phyloP scores from a whole-genome alignment of 2,329 filamentous ascomycete genomes.

The Trichoderma semiorbis region DNA sequence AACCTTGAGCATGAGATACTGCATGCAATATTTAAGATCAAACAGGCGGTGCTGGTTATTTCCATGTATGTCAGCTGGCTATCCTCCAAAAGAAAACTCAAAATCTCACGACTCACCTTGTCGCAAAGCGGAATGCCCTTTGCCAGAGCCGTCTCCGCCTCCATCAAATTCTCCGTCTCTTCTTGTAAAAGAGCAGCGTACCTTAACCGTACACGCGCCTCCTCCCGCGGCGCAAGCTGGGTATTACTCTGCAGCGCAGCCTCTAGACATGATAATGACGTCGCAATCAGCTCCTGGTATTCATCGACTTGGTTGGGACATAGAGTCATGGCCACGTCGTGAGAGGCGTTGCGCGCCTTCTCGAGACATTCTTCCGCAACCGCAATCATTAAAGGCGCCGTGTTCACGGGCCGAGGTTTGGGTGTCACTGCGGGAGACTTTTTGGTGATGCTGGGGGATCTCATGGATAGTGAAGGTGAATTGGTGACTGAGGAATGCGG shows the following conservation, averaged over 20 bases:
- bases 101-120: slow-evolving; percentile 43
- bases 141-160: slow-evolving; percentile 67
- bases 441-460: slow-evolving; percentile 41
- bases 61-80: slow-evolving; percentile 7
- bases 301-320: slow-evolving; percentile 49
- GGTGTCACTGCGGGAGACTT: slow-evolving; percentile 41
- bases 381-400: slow-evolving; percentile 60
- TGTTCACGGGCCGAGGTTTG: slow-evolving; percentile 45
- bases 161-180: slow-evolving; percentile 72
- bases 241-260: slow-evolving; percentile 58
- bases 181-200: slow-evolving; percentile 70
- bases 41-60: slow-evolving; percentile 35
- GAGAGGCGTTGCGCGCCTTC: slow-evolving; percentile 57
- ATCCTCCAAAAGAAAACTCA: neutral
- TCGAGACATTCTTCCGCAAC: slow-evolving; percentile 73
- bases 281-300: slow-evolving; percentile 70
- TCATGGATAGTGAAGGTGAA: slow-evolving; percentile 40
- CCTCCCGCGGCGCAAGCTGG: slow-evolving; percentile 59
- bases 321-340: slow-evolving; percentile 41
- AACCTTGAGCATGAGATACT: slow-evolving; percentile 68
- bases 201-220: slow-evolving; percentile 65
- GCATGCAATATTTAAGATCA: slow-evolving; percentile 74
- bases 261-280: slow-evolving; percentile 69
- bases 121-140: slow-evolving; percentile 70
- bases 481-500: slow-evolving; percentile 40